Evolutionary conservation across 441 rosid species (phyloP), one percentile per base, ranked within the genome.

Genomic region (Pelargonium australe): DNA sequence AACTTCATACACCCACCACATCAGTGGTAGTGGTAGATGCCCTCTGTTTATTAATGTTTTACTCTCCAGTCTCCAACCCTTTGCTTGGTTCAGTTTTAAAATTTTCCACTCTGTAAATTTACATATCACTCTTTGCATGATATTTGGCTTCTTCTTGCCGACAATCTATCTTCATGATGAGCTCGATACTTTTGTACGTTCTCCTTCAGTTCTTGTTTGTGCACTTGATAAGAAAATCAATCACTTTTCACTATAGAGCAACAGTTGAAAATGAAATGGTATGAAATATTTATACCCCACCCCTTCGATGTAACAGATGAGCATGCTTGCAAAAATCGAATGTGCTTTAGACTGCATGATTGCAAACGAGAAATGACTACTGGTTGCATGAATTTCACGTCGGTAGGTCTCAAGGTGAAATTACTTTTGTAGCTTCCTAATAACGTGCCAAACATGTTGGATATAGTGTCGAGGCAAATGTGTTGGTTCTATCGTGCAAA

Each of bases 91-190:
- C 31, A 28, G 31, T 28, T 28, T 28, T 1, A 28, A 28, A 28
- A 28, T 28, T 28, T 28, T 28, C 31, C 31, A 28, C 31, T 28
- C 31, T 28, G 31, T 28, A 28, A 28, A 28, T 28, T 1, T 28
- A 28, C 31, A 28, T 28, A 28, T 28, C 31, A 28, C 31, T 28
- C 2, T 28, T 53, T 53, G 60, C 60, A 53, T 53, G 16, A 53
- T 53, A 53, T 53, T 53, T 53, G 60, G 60, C 60, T 53, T 53
- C 60, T 47, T 51, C 60, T 53, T n/a, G 17, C 60, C 60, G 60
- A 53, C 60, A 53, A 53, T 53, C 17, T 16, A 8, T 1, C 19
- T 53, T 31, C 37, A 31, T 31, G 37, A 31, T 31, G 37, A 31
- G 6, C 37, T 23, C 2, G 25, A 23, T 23, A 23, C 25, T 23